Base-by-base conservation (phyloP, 129 eudicot species). In the Tanacetum coccineum region DNA sequence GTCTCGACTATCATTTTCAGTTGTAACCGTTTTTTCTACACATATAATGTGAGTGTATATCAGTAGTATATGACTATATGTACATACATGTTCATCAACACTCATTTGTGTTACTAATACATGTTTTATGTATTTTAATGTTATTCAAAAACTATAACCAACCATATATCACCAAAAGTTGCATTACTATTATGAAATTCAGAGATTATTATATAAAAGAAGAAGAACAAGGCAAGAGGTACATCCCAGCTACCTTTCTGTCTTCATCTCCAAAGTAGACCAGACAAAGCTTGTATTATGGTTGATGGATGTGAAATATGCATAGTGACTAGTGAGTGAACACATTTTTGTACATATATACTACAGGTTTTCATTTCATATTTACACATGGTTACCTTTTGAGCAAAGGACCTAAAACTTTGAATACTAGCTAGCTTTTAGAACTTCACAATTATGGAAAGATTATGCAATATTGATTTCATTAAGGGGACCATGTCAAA, bases 231-330 rank as follows among this genome's bases (percentile, higher is more conserved):
- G 79, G 70, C 64, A 69, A 68, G 70, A 60, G 64, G 57, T 61
- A 75, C 74, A 67, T 75, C 74, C 61, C 62, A 68, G 32, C 70
- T 14, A 75, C 58, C 69, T 58, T 66, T 78, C 50, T 58, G 78
- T 72, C 70, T 17, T 59, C 65, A 22, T 44, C 73, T 71, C 46
- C 18, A 45, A 78, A 78, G 66, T 66, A 61, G 74, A 66, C 70
- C 69, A 71, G 79, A 75, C 74, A 75, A 59, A 59, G 68, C 63
- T 75, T 59, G 49, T 57, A 58, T 66, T 39, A 44, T 44, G 71
- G 51, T 45, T 14, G 66, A 28, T 73, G 64, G 57, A 73, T 73
- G 66, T 74, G 72, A 65, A 73, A 73, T 62, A 44, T 73, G 65
- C 71, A 44, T 40, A n/a, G 26, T 70, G 74, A 55, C 12, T 62